Base-by-base conservation (phyloP, 345 rosid genomes). In the Acer negundo region DNA sequence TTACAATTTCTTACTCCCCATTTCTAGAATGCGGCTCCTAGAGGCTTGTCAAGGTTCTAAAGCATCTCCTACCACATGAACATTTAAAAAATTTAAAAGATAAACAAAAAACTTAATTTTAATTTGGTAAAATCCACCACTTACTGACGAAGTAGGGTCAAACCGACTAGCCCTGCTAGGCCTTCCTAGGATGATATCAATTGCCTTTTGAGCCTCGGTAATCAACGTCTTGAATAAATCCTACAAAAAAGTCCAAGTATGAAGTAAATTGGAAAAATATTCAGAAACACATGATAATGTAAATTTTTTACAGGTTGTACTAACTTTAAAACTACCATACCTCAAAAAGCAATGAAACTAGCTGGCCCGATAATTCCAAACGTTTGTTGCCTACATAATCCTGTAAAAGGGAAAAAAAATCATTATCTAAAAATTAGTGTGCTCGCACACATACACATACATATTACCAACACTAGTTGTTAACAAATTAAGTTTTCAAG, bases 301-400 rank as follows among this genome's bases (percentile, higher is more conserved):
- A 31, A 13, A 10, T 2, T 0, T 5, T 20, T 40, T 22, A 23
- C 31, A 73, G 24, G 9, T 56, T 63, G 44, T 6, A 80, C 62
- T 65, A 74, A 77, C 61, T 78, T 42, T 40, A 75, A 67, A 69
- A 56, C 61, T 11, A 67, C 65, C 35, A 62, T 85, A 95, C 99
- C 98, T 95, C 99, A 85, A 95, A 95, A 62, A 93, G 94, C 78
- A 95, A 86, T 80, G 98, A 93, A 46, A 95, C 89, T 75, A 95
- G 77, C 69, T 93, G 99, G 77, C 99, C 99, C 42, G 96, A 95
- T 77, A 95, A 78, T 88, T 93, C 99, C 85, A 95, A 80, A 49
- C 99, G 85, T 86, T 95, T 95, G 87, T 95, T 95, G 62, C 99
- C 99, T 77, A 93, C 98, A 78, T 95, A 95, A 86, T 95, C 98